Evolutionary conservation across 345 rosid genomes (phyloP), one percentile per base, ranked within the genome.

Genomic region (Kandelia obovata): DNA sequence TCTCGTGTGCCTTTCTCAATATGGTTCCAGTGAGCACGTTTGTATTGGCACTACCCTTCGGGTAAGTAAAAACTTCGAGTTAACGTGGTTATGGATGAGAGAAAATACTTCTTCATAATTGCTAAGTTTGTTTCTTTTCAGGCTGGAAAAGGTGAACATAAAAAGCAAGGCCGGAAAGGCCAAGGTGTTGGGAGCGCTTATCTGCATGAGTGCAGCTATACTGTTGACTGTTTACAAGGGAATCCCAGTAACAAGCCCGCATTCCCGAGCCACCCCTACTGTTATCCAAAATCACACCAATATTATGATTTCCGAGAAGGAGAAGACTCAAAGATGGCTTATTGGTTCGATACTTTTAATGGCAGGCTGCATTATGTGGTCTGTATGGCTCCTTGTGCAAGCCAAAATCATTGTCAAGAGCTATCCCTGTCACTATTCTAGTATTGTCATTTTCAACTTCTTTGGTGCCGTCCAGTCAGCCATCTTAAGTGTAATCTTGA

Each of bases 341-440:
- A 11, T 65, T 5, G 80, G 80, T 15, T 72, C 77, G 6, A 64
- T 68, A 53, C 37, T 77, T 72, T 39, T 69, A 28, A 53, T 77
- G 52, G 80, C 43, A 2, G 73, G 77, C 15, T 21, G 67, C 46
- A 37, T 69, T 5, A 8, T 16, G 51, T 77, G 76, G 76, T 72
- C 80, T 62, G 69, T 70, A 4, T 77, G 80, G 80, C 73, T 77
- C 64, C 73, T 69, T 5, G 31, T 72, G 15, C 80, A 77, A 64
- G 63, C 77, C 23, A 59, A 68, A 47, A 60, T 43, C 49, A 43
- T 77, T 58, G 51, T 65, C 43, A 60, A 64, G 52, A 62, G 20
- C 17, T 77, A 49, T 55, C 77, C 80, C 28, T 72, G 67, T 56
- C 66, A 72, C 16, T 77, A 68, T 37, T 67, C 80, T 5, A 64